phyloP scores from a whole-genome alignment of 495 filamentous ascomycete species.

The Penicillium psychrofluorescens region DNA sequence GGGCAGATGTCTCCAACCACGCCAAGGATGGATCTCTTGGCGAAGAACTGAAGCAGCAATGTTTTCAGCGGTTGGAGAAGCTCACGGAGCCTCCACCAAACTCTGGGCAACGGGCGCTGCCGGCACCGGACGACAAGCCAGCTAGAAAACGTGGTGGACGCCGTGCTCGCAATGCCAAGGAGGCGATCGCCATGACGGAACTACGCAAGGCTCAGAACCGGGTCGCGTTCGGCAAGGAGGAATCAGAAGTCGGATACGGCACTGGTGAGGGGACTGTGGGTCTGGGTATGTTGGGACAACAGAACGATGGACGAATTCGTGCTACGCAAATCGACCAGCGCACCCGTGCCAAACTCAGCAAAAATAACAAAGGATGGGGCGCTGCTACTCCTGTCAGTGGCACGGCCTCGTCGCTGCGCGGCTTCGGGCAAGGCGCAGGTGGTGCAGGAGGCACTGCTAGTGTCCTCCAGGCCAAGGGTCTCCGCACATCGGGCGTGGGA shows the following conservation, averaged over 20 bases:
- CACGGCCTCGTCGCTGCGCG: conserved; percentile 68
- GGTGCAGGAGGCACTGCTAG: conserved; percentile 52
- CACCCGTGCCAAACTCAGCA: conserved; percentile 84
- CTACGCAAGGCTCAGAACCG: conserved; percentile 94
- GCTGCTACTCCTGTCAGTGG: conserved; percentile 55
- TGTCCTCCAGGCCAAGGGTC: conserved; percentile 63
- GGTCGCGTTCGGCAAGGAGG: conserved; percentile 93
- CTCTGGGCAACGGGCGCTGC: conserved; percentile 79
- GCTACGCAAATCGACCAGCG: conserved; percentile 86
- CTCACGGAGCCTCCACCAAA: conserved; percentile 90
- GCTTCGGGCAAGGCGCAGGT: conserved; percentile 57
- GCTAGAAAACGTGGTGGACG: conserved; percentile 88
- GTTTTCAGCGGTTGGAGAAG: conserved; percentile 85
- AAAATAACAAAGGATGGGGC: conserved; percentile 96
- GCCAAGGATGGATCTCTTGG: conserved; percentile 76
- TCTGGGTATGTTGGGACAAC: conserved; percentile 88
- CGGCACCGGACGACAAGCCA: conserved; percentile 93
- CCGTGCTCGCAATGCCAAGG: conserved; percentile 89
- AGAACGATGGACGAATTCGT: conserved; percentile 80
- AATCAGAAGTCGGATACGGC: conserved; percentile 90
- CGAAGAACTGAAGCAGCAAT: conserved; percentile 74
- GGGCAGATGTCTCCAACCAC: conserved; percentile 81
- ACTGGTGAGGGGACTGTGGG: conserved; percentile 79
- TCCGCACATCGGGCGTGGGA: conserved; percentile 70
- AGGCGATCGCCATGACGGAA: conserved; percentile 95